Percentiles rank a stretch among this genome's conserved stretches.
phyloP scores from a whole-genome alignment of 352 stramenopile species.

The Phytopythium oedochilum region DNA sequence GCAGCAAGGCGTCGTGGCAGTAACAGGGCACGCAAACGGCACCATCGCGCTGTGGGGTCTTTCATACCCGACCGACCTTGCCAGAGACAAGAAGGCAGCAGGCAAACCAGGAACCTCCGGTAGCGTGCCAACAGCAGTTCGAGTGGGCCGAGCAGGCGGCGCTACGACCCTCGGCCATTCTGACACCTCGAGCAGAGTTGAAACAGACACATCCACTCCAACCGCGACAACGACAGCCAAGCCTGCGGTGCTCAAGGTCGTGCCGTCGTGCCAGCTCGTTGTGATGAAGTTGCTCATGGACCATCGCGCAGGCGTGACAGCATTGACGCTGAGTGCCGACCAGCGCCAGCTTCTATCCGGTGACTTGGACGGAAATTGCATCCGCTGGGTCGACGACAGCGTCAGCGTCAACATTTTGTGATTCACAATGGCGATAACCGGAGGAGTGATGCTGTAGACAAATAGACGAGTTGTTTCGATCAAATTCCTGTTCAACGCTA shows the following conservation, averaged over 20 bases:
- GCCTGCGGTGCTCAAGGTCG: constrained; percentile 23
- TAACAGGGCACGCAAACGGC: constrained; percentile 67
- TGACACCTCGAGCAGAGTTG: background rate
- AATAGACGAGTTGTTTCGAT: too few species aligned
- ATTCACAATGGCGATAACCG: background rate
- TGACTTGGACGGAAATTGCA: constrained; percentile 62
- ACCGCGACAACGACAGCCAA: background rate
- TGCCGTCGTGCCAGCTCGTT: constrained; percentile 64
- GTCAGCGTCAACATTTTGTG: constrained; percentile 52
- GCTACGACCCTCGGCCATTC: background rate
- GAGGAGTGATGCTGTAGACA: too few species aligned
- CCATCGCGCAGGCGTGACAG: constrained; percentile 54
- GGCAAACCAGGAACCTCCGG: background rate
- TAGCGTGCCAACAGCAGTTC: constrained; percentile 1
- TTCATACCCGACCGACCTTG: constrained; percentile 53
- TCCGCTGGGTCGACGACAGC: constrained; percentile 81
- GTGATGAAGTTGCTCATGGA: constrained; percentile 76
- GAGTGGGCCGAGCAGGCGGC: constrained; percentile 2
- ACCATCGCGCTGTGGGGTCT: constrained; percentile 72
- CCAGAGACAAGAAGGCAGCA: constrained; percentile 17
- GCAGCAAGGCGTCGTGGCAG: constrained; percentile 61
- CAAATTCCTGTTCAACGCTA: too few species aligned
- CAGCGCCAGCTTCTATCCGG: constrained; percentile 68
- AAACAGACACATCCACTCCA: background rate
- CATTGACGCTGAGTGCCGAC: constrained; percentile 44